phyloP scores from a whole-genome alignment of 2,329 filamentous ascomycete species.

The Pseudocercospora vitis region DNA sequence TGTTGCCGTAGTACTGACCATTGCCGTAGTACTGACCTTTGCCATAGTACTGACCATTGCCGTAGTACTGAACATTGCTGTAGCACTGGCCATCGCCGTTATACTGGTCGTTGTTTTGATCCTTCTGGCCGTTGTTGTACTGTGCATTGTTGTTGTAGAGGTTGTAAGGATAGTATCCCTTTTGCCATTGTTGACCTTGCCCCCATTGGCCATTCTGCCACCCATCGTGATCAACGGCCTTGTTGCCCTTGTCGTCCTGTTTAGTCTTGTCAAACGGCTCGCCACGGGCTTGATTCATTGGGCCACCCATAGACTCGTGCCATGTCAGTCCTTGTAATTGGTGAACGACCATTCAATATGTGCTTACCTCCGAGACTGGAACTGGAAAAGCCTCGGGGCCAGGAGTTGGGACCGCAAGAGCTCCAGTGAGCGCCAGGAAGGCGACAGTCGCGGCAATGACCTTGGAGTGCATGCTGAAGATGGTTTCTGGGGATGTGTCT shows the following conservation, averaged over 20 bases:
- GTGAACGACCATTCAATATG: not conserved
- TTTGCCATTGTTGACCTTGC: not conserved
- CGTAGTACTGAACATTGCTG: not conserved
- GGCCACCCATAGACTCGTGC: not conserved
- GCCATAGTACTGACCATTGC: not conserved
- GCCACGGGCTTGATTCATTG: not conserved
- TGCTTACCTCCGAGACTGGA: not conserved
- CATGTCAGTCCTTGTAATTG: not conserved
- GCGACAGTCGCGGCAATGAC: not conserved
- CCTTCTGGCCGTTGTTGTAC: not conserved
- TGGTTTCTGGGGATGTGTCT: no score
- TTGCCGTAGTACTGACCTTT: not conserved
- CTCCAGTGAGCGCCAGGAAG: not conserved
- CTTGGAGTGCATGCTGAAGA: not conserved
- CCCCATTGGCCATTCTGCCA: not conserved
- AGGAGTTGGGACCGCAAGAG: not conserved
- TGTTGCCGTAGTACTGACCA: not conserved
- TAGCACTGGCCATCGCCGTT: not conserved
- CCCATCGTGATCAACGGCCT: not conserved
- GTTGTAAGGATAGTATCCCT: not conserved
- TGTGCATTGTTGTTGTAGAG: not conserved
- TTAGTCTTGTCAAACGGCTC: not conserved
- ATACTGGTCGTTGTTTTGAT: not conserved
- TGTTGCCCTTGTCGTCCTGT: not conserved
- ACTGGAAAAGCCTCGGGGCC: not conserved